A percentile compares a stretch with the other conserved stretches of the same genome.
These are phyloP conservation scores for Phytophthora sp. DNA, from an alignment of 352 stramenopile genomes.

Conservation along the genomic window DNA sequence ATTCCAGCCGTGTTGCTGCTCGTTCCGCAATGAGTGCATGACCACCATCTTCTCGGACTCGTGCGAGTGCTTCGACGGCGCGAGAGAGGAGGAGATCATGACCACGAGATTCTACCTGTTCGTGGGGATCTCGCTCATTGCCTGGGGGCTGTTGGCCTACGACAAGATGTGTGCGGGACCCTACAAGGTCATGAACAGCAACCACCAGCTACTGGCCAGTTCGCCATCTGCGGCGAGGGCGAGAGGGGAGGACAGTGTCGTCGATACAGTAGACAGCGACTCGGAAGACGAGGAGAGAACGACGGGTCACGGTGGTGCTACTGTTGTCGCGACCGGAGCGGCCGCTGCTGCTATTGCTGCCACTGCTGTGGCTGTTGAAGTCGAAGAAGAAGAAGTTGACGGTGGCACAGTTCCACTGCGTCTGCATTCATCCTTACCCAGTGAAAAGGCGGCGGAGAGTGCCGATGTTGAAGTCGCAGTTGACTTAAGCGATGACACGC, in stretches of 20 bases:
- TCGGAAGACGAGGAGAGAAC: constrained; percentile 41
- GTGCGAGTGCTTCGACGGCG: constrained; percentile 74
- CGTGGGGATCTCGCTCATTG: constrained; percentile 60
- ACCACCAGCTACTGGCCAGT: constrained; percentile 64
- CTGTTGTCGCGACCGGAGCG: not conserved
- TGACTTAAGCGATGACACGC: constrained; percentile 1
- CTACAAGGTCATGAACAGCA: constrained; percentile 86
- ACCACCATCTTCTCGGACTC: constrained; percentile 75
- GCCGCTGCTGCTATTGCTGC: not conserved
- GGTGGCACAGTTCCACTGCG: constrained; percentile 13
- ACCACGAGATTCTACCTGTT: constrained; percentile 79
- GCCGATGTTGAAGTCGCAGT: constrained; percentile 8
- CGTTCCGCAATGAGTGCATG: constrained; percentile 78
- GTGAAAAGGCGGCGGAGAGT: constrained; percentile 5
- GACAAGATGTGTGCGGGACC: constrained; percentile 77
- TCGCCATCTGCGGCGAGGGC: constrained; percentile 51
- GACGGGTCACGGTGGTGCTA: not conserved
- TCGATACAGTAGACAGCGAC: constrained; percentile 38
- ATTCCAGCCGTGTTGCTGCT: constrained; percentile 77
- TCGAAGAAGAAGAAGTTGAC: constrained; percentile 14
- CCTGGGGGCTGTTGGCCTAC: constrained; percentile 67
- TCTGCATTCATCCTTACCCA: constrained; percentile 20
- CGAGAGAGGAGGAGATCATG: constrained; percentile 63
- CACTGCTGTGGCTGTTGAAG: constrained; percentile 19
- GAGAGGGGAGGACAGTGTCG: constrained; percentile 29